Evolutionary conservation across 495 filamentous ascomycete species (phyloP).

Genomic region (Talaromyces stipitatus): DNA sequence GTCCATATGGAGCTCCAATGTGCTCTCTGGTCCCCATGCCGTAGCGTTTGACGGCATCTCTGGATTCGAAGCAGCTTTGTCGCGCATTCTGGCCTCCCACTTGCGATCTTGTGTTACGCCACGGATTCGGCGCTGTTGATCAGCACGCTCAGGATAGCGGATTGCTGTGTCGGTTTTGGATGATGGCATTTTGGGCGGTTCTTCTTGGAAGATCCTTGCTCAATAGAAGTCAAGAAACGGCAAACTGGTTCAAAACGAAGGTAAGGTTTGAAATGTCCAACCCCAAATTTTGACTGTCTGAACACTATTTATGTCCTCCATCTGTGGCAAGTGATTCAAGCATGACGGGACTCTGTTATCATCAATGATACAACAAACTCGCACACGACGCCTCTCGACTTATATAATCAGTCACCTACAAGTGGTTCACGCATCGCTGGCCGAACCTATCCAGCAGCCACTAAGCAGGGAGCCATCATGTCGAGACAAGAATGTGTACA

Average conservation of each 20-base stretch:
- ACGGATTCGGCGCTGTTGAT: conserved; percentile 17
- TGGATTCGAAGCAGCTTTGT: conserved; percentile 7
- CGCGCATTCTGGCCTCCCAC: conserved; percentile 2
- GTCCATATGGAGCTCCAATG: conserved; percentile 22
- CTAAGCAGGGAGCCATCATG: too few species aligned
- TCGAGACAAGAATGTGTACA: too few species aligned
- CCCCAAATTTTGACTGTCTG: neutral
- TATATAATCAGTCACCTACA: neutral
- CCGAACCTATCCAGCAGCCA: too few species aligned
- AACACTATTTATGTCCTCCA: neutral
- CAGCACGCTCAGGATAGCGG: conserved; percentile 13
- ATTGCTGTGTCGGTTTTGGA: conserved; percentile 24
- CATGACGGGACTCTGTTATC: conserved; percentile 2
- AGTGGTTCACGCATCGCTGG: neutral
- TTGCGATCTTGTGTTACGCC: conserved; percentile 18
- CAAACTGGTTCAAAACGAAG: neutral
- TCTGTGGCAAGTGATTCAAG: conserved; percentile 3
- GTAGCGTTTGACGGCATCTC: conserved; percentile 9
- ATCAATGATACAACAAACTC: neutral
- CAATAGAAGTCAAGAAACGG: too few species aligned
- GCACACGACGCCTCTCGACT: neutral
- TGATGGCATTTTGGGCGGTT: conserved; percentile 12
- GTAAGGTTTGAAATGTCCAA: neutral
- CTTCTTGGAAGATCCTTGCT: neutral
- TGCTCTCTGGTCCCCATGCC: conserved; percentile 20